Evolutionary conservation across 108 stramenopile species (phyloP).

Genomic region (Tribonema minus): DNA sequence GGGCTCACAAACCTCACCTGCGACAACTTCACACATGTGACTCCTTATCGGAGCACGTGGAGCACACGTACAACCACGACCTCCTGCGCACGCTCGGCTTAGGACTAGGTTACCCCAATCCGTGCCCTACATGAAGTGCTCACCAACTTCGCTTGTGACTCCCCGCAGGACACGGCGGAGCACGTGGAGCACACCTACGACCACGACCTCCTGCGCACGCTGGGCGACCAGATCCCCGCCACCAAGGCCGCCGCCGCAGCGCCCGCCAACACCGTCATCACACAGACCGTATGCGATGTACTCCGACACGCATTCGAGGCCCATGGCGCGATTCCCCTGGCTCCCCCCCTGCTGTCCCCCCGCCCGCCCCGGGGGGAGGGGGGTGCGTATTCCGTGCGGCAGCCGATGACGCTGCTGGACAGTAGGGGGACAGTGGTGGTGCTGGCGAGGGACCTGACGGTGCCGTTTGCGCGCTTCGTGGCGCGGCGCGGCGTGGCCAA

Average conservation of each 20-base stretch:
- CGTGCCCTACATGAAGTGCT: too few species aligned
- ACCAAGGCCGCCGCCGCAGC: background rate
- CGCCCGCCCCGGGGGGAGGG: background rate
- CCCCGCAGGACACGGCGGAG: constrained; percentile 23
- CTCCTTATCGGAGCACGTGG: constrained; percentile 30
- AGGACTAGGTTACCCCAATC: too few species aligned
- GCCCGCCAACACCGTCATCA: background rate
- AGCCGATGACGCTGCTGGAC: constrained; percentile 5
- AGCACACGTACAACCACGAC: constrained; percentile 22
- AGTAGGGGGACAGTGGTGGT: constrained; percentile 16
- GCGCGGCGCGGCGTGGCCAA: constrained; percentile 20
- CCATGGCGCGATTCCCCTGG: constrained; percentile 27
- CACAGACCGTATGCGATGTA: constrained; percentile 30
- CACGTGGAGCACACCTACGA: constrained; percentile 35
- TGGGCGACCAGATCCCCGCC: constrained; percentile 5
- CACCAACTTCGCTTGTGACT: too few species aligned
- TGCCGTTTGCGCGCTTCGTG: constrained; percentile 31
- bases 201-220: background rate
- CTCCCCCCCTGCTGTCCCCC: constrained; percentile 10
- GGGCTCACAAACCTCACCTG: too few species aligned
- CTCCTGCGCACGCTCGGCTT: background rate
- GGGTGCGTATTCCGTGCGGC: background rate
- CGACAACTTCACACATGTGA: too few species aligned
- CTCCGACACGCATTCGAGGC: constrained; percentile 19
- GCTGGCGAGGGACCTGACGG: constrained; percentile 19